A percentile compares a stretch with the other conserved stretches of the same genome.
Conservation (phyloP, 495 filamentous ascomycete genomes). For the Xylaria cubensis region DNA sequence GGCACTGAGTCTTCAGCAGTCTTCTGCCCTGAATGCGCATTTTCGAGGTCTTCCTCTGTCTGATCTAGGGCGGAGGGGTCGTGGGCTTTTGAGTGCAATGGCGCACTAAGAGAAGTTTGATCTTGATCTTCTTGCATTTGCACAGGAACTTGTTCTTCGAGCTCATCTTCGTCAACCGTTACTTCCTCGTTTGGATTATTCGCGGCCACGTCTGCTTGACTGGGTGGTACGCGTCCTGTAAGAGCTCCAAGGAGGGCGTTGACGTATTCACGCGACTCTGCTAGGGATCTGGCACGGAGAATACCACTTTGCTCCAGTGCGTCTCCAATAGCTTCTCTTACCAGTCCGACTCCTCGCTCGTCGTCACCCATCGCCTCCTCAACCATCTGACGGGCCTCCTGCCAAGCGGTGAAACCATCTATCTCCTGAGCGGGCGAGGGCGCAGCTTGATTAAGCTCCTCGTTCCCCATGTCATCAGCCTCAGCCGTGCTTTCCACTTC, state of each 20-base stretch:
- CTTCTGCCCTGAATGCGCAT: not conserved
- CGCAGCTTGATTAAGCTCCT: constrained; percentile 38
- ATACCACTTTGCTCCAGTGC: constrained; percentile 53
- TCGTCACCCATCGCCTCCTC: constrained; percentile 62
- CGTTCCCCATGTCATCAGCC: constrained; percentile 30
- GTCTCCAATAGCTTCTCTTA: constrained; percentile 52
- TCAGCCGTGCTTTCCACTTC: constrained; percentile 26
- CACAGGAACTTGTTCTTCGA: constrained; percentile 17
- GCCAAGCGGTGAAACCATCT: constrained; percentile 50
- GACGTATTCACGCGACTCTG: constrained; percentile 47
- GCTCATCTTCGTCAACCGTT: constrained; percentile 35
- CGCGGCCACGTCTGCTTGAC: not conserved
- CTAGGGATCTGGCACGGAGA: constrained; percentile 41
- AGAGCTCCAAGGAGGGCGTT: constrained; percentile 50
- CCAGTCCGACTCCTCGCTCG: constrained; percentile 51
- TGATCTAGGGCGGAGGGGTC: not conserved
- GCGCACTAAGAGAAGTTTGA: not conserved
- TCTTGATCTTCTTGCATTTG: constrained; percentile 1
- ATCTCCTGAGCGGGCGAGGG: constrained; percentile 32
- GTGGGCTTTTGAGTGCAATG: not conserved
- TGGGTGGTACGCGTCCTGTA: constrained; percentile 34
- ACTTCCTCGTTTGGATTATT: constrained; percentile 25
- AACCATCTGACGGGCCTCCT: constrained; percentile 59
- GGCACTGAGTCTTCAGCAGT: not conserved
- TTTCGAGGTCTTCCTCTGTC: constrained; percentile 1